Evolutionary conservation across 177 flowering plant species (phyloP).

Genomic region (Vitis hybrid): DNA sequence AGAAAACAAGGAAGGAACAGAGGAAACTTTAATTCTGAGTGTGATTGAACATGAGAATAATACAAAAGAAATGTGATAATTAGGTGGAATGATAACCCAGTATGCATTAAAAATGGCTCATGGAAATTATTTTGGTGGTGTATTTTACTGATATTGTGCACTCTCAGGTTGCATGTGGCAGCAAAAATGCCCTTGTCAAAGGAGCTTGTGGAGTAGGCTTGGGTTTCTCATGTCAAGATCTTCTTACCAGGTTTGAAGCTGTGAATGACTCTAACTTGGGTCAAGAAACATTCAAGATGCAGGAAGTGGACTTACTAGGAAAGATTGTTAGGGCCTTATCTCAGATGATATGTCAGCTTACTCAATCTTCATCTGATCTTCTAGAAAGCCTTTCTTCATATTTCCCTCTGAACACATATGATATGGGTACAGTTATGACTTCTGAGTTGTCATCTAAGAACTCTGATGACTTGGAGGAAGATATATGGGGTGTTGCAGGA

Average conservation of each 20-base stretch:
- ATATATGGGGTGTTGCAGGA: constrained; percentile 90
- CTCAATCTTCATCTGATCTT: constrained; percentile 46
- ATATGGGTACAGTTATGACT: constrained; percentile 13
- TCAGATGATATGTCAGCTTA: constrained; percentile 42
- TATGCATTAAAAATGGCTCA: background rate
- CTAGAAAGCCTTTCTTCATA: constrained; percentile 45
- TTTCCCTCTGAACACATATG: constrained; percentile 31
- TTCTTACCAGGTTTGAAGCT: constrained; percentile 51
- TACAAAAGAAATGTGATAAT: background rate
- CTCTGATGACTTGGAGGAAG: constrained; percentile 58
- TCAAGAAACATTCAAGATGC: constrained; percentile 33
- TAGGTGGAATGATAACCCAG: background rate
- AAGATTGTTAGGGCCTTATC: constrained; percentile 52
- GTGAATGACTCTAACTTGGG: constrained; percentile 31
- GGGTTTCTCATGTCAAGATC: constrained; percentile 76
- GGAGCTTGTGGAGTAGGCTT: constrained; percentile 95
- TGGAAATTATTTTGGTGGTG: background rate
- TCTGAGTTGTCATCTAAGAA: constrained; percentile 25
- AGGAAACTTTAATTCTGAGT: background rate
- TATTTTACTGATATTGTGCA: constrained; percentile 8
- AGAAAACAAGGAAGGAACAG: background rate
- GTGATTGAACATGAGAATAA: background rate
- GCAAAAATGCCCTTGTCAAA: constrained; percentile 83
- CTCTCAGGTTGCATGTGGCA: constrained; percentile 66
- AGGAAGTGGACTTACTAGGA: constrained; percentile 53